These are phyloP conservation scores for Medicago ruthenica DNA, from an alignment of 306 rosid genomes.

Conservation along the genomic window DNA sequence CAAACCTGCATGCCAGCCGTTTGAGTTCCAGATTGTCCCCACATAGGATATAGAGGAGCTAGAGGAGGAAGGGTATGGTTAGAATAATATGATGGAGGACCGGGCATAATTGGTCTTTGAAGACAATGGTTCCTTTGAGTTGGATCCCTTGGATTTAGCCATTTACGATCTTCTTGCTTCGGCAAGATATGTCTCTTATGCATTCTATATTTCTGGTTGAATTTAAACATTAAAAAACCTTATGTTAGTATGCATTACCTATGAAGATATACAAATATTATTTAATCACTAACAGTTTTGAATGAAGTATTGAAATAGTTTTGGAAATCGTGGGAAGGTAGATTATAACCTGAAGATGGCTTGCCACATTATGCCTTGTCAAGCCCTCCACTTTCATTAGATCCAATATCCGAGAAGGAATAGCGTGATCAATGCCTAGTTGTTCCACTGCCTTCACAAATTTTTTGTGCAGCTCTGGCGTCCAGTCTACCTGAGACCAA, in stretches of 20 bases:
- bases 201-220: constrained; percentile 85
- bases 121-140: constrained; percentile 61
- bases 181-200: constrained; percentile 87
- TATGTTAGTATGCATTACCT: constrained; percentile 4
- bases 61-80: constrained; percentile 54
- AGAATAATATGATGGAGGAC: constrained; percentile 74
- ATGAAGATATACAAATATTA: constrained; percentile 1
- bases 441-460: constrained; percentile 93
- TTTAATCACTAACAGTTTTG: background rate
- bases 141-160: constrained; percentile 61
- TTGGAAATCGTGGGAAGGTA: constrained; percentile 17
- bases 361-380: constrained; percentile 96
- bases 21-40: constrained; percentile 68
- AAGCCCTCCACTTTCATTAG: constrained; percentile 88
- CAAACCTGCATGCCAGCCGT: constrained; percentile 61
- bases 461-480: constrained; percentile 84
- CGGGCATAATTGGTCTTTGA: constrained; percentile 80
- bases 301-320: background rate
- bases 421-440: constrained; percentile 92
- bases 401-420: constrained; percentile 93
- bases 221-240: background rate
- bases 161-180: constrained; percentile 72
- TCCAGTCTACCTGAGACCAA: constrained; percentile 91
- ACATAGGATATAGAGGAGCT: constrained; percentile 67
- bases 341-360: constrained; percentile 87